These are phyloP conservation scores for Nicotiana tabacum DNA, from an alignment of 257 asterid species.

Conservation along the genomic window DNA sequence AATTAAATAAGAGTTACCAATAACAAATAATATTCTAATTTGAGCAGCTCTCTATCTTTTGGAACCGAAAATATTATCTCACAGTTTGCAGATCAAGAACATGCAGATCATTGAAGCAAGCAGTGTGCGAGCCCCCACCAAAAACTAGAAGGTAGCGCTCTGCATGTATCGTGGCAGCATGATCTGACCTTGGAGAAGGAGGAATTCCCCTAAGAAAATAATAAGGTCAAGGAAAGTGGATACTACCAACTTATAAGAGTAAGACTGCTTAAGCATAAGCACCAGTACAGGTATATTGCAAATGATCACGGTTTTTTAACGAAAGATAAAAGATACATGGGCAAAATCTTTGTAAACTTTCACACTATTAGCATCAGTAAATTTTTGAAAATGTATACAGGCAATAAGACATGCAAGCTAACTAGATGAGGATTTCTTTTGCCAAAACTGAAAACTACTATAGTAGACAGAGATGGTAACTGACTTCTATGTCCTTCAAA, in stretches of 20 bases:
- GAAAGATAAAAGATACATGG: no score
- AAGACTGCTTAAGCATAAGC: not conserved
- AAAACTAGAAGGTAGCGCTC: conserved; percentile 92
- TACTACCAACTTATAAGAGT: not conserved
- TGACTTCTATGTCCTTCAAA: conserved; percentile 1
- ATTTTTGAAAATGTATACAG: no score
- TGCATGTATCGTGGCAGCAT: conserved; percentile 96
- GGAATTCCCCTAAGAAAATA: conserved; percentile 59
- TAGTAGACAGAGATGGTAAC: not conserved
- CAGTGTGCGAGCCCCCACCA: conserved; percentile 96
- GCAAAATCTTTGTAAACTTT: no score
- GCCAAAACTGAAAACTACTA: no score
- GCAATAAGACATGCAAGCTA: not conserved
- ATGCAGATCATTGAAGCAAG: conserved; percentile 94
- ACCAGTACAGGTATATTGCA: not conserved
- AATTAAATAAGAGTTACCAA: conserved; percentile 6
- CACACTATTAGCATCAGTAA: no score
- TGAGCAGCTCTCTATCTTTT: not conserved
- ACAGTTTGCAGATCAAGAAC: conserved; percentile 96
- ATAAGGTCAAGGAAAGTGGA: not conserved
- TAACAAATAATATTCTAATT: not conserved
- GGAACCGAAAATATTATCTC: conserved; percentile 30
- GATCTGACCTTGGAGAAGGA: conserved; percentile 98
- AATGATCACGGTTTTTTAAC: not conserved
- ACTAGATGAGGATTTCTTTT: not conserved